Conservation (phyloP, 176 grass and related monocot genomes). For the Bolboschoenus planiculmis region DNA sequence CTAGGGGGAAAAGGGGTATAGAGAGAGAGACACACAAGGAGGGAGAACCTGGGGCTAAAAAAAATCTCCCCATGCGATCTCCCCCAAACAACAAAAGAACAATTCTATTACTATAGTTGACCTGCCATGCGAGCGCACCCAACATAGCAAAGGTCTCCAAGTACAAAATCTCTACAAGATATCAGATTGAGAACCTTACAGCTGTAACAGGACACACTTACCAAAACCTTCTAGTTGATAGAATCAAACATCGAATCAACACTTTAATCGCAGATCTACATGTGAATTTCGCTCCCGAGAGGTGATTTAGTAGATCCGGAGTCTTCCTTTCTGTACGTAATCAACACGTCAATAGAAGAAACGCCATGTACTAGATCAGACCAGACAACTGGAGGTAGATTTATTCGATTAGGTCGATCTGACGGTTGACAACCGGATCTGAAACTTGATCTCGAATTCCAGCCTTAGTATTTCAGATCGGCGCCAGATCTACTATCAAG, state of each 20-base stretch:
- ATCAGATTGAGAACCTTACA: not conserved
- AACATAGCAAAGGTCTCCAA: constrained; percentile 16
- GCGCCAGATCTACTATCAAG: not conserved
- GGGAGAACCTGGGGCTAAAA: constrained; percentile 6
- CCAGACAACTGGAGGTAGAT: too few species aligned
- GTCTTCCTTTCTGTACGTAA: too few species aligned
- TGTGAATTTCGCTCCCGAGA: not conserved
- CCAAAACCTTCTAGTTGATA: not conserved
- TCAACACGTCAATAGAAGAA: too few species aligned
- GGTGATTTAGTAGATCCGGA: not conserved
- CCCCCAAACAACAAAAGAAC: constrained; percentile 13
- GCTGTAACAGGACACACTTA: not conserved
- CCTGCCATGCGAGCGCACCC: constrained; percentile 28
- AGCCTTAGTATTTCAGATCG: not conserved
- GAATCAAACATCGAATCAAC: not conserved
- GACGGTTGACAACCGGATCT: too few species aligned
- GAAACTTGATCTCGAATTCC: not conserved
- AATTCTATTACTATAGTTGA: constrained; percentile 6
- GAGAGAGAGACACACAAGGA: not conserved
- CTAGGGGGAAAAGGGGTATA: not conserved
- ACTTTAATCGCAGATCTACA: not conserved
- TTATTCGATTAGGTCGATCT: too few species aligned
- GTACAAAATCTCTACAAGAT: constrained; percentile 1
- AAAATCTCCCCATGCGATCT: constrained; percentile 24
- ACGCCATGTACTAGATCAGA: too few species aligned